phyloP scores from a whole-genome alignment of 2,329 filamentous ascomycete genomes.

The Ceratocystis papillata region DNA sequence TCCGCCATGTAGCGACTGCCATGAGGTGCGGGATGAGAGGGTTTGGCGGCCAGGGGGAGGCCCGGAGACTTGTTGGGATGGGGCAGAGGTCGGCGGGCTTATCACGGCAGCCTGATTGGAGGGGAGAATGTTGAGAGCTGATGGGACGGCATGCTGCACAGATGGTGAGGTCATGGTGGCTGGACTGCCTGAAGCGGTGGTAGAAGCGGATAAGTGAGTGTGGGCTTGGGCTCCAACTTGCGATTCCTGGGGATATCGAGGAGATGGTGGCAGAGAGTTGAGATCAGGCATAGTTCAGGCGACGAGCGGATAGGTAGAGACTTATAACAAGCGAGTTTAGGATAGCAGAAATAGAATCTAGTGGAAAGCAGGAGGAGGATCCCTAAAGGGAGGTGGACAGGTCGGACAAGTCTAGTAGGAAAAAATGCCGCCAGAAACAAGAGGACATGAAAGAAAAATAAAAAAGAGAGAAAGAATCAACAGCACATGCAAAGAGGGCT shows the following conservation, averaged over 20 bases:
- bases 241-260: conserved; percentile 30
- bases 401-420: not conserved
- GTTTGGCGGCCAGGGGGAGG: conserved; percentile 27
- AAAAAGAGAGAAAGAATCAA: not conserved
- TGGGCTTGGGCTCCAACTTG: conserved; percentile 36
- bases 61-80: conserved; percentile 26
- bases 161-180: conserved; percentile 36
- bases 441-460: not conserved
- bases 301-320: not conserved
- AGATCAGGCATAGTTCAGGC: conserved; percentile 41
- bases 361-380: not conserved
- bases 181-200: conserved; percentile 28
- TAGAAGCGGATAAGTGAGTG: not conserved
- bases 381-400: not conserved
- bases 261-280: conserved; percentile 45
- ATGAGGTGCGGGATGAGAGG: conserved; percentile 21
- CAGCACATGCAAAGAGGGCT: not conserved
- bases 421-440: not conserved
- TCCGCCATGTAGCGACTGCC: conserved; percentile 18
- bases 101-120: conserved; percentile 44
- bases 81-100: conserved; percentile 30
- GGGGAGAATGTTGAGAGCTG: conserved; percentile 44
- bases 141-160: conserved; percentile 24
- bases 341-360: not conserved
- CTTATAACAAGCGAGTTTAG: not conserved